Percentiles rank a stretch among this genome's conserved stretches.
These are phyloP conservation scores for Wolfiporia cocos DNA, from an alignment of 1,284 basidiomycete genomes.

Conservation along the genomic window DNA sequence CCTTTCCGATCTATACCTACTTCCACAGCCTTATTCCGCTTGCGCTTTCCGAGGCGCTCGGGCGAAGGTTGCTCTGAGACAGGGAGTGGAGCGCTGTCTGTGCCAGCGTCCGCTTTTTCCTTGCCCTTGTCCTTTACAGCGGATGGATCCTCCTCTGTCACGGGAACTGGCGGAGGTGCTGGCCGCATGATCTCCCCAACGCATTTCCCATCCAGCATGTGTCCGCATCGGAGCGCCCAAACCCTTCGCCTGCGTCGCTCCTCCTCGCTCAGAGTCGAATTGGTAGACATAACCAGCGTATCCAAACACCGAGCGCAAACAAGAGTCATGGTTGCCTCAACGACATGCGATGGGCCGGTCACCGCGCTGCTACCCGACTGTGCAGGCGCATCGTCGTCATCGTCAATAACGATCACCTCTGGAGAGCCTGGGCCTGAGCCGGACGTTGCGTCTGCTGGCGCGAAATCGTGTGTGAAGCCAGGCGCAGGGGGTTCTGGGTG, in stretches of 20 bases:
- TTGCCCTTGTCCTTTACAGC: conserved; percentile 8
- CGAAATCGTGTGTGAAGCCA: conserved; percentile 65
- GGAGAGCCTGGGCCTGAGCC: conserved; percentile 28
- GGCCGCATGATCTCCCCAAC: conserved; percentile 50
- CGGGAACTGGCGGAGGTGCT: conserved; percentile 8
- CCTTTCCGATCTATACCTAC: conserved; percentile 5
- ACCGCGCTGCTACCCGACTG: conserved; percentile 10
- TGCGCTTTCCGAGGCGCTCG: neutral
- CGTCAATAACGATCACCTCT: conserved; percentile 24
- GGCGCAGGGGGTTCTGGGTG: conserved; percentile 46
- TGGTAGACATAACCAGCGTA: conserved; percentile 39
- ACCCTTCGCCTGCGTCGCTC: conserved; percentile 37
- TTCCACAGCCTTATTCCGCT: neutral
- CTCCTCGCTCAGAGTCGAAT: conserved; percentile 23
- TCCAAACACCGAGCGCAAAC: conserved; percentile 59
- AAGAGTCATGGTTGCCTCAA: conserved; percentile 33
- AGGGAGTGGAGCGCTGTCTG: neutral
- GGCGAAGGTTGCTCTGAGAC: neutral
- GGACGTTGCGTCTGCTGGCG: conserved; percentile 23
- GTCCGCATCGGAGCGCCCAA: conserved; percentile 70
- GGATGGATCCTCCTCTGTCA: neutral
- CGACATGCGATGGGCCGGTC: conserved; percentile 5
- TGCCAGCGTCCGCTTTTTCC: neutral
- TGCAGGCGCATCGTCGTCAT: conserved; percentile 13
- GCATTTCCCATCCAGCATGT: conserved; percentile 73